These are phyloP conservation scores for Sporopachydermia lactativora DNA, from an alignment of 805 yeast species.

Conservation along the genomic window DNA sequence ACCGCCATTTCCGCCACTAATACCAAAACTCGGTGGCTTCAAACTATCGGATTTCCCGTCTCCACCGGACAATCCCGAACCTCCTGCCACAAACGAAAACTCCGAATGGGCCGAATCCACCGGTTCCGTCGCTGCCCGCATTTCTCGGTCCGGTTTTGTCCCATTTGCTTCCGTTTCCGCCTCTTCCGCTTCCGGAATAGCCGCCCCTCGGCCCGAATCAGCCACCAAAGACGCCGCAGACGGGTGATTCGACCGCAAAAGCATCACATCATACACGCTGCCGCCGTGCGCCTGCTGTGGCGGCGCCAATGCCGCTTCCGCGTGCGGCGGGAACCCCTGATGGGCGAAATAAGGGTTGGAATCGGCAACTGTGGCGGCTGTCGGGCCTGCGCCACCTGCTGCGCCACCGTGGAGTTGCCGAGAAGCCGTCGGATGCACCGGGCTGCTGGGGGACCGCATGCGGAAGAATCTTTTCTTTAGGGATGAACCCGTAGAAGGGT, in stretches of 20 bases:
- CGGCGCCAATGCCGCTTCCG: conserved; percentile 7
- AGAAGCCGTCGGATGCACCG: conserved; percentile 10
- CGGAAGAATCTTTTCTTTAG: neutral
- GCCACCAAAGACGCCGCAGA: neutral
- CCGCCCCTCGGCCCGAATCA: too few species aligned
- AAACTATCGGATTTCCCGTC: too few species aligned
- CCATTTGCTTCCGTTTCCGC: neutral
- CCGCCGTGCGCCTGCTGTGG: conserved; percentile 1
- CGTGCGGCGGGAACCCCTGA: conserved; percentile 47
- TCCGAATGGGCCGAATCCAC: conserved; percentile 6
- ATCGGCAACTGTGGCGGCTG: conserved; percentile 5
- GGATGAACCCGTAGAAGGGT: conserved; percentile 11
- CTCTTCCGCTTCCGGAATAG: neutral
- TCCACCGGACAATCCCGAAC: too few species aligned
- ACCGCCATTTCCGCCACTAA: too few species aligned
- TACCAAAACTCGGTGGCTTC: too few species aligned
- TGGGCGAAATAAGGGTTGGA: conserved; percentile 40
- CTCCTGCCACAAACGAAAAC: too few species aligned
- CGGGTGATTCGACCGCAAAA: neutral
- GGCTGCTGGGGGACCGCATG: conserved; percentile 19
- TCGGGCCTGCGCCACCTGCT: conserved; percentile 7
- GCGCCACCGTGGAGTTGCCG: conserved; percentile 13
- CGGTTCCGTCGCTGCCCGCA: conserved; percentile 3
- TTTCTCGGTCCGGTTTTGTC: neutral
- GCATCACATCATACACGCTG: neutral